Percentiles rank a stretch among this genome's conserved stretches.
These are phyloP conservation scores for Beta lomatogona DNA, from an alignment of 179 eudicot genomes.

Conservation along the genomic window DNA sequence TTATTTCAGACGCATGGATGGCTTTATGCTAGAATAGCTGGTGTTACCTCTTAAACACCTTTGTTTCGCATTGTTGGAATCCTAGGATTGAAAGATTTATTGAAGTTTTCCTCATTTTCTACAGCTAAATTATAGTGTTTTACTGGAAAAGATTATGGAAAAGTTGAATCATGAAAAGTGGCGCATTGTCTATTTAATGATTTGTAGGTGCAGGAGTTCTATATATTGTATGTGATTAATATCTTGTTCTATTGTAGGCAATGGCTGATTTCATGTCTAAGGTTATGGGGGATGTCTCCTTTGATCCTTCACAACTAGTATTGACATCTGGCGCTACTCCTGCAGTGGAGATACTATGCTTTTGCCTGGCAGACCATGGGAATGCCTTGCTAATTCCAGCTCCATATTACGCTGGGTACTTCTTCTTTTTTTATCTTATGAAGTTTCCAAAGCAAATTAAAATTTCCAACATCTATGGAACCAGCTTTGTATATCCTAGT, in stretches of 20 bases:
- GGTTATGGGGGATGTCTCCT: slow-evolving; percentile 54
- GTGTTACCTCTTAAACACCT: neutral
- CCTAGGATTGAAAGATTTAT: neutral
- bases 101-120: neutral
- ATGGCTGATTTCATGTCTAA: slow-evolving; percentile 76
- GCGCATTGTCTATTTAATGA: neutral
- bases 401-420: slow-evolving; percentile 89
- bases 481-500: neutral
- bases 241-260: slow-evolving; percentile 46
- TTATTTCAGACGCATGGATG: neutral
- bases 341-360: slow-evolving; percentile 79
- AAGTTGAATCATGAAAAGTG: neutral
- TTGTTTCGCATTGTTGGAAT: neutral
- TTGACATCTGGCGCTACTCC: slow-evolving; percentile 87
- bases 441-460: neutral
- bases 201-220: neutral
- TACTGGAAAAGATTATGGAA: neutral
- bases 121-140: neutral
- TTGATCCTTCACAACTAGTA: slow-evolving; percentile 67
- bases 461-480: neutral
- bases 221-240: neutral
- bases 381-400: slow-evolving; percentile 86
- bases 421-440: neutral
- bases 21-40: neutral
- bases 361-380: slow-evolving; percentile 86